phyloP scores from a whole-genome alignment of 306 rosid species.

The Malus domestica region DNA sequence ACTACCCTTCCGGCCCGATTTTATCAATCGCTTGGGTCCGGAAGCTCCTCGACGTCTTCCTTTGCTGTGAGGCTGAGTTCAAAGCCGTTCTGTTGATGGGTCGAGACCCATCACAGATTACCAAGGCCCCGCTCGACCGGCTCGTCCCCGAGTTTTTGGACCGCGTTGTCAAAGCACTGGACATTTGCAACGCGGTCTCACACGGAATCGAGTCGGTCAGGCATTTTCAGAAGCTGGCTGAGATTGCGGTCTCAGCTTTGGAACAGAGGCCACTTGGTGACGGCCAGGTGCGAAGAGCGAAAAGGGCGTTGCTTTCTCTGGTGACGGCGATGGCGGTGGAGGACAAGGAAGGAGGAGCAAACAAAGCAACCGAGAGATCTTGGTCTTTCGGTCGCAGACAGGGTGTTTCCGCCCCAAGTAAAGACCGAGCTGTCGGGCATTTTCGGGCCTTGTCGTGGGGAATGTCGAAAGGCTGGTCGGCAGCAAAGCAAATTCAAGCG shows the following conservation, averaged over 20 bases:
- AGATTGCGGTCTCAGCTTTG: slow-evolving; percentile 61
- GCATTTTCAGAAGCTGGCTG: slow-evolving; percentile 66
- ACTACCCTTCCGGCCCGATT: slow-evolving; percentile 26
- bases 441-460: slow-evolving; percentile 52
- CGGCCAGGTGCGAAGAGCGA: slow-evolving; percentile 81
- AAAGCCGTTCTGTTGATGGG: slow-evolving; percentile 71
- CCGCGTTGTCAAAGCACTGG: slow-evolving; percentile 67
- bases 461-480: slow-evolving; percentile 82
- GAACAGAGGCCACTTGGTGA: slow-evolving; percentile 65
- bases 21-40: slow-evolving; percentile 73
- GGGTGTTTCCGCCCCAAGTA: neutral
- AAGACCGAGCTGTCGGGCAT: slow-evolving; percentile 28
- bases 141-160: slow-evolving; percentile 71
- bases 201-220: slow-evolving; percentile 67
- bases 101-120: slow-evolving; percentile 58
- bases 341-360: slow-evolving; percentile 41
- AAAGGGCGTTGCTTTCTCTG: slow-evolving; percentile 57
- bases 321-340: slow-evolving; percentile 46
- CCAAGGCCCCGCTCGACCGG: slow-evolving; percentile 74
- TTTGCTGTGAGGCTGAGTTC: slow-evolving; percentile 91
- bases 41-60: slow-evolving; percentile 63
- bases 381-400: slow-evolving; percentile 77
- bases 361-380: slow-evolving; percentile 53
- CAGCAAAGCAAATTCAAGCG: slow-evolving; percentile 75
- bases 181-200: slow-evolving; percentile 72